Conservation (phyloP, 2,329 filamentous ascomycete genomes). For the Trichophyton benhamiae region DNA sequence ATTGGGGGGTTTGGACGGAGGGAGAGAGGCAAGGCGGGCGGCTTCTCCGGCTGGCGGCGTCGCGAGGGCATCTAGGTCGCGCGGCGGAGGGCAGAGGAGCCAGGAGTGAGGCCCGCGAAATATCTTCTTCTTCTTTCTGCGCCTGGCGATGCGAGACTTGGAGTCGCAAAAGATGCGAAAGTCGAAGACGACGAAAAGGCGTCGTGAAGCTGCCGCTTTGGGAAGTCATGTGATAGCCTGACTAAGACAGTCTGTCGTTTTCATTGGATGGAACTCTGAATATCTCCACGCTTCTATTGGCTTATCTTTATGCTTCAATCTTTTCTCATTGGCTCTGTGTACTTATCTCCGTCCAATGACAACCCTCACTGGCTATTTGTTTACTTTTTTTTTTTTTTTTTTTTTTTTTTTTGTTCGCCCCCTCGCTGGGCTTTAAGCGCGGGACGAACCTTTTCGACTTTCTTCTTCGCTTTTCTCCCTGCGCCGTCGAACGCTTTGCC, state of each 20-base stretch:
- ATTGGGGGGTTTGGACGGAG: slow-evolving; percentile 2
- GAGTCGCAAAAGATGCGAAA: background rate
- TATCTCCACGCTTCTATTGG: background rate
- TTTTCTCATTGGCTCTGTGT: background rate
- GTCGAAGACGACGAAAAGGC: background rate
- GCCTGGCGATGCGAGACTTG: background rate
- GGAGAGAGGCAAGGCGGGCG: background rate
- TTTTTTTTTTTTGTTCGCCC: too few species aligned
- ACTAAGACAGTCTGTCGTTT: background rate
- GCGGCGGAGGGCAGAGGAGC: background rate
- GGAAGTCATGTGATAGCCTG: background rate
- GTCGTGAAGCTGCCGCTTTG: background rate
- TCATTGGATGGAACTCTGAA: background rate
- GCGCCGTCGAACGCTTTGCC: too few species aligned
- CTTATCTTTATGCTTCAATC: too few species aligned
- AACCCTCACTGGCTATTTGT: background rate
- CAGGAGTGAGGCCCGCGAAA: background rate
- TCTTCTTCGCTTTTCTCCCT: background rate
- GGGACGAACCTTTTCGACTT: slow-evolving; percentile 1
- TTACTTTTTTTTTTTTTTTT: too few species aligned
- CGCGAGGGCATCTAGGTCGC: background rate
- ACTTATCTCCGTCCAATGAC: background rate
- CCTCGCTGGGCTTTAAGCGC: background rate
- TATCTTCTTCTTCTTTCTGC: background rate
- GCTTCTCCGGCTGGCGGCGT: background rate